phyloP scores from a whole-genome alignment of 306 rosid species.

The Luffa aegyptiaca region DNA sequence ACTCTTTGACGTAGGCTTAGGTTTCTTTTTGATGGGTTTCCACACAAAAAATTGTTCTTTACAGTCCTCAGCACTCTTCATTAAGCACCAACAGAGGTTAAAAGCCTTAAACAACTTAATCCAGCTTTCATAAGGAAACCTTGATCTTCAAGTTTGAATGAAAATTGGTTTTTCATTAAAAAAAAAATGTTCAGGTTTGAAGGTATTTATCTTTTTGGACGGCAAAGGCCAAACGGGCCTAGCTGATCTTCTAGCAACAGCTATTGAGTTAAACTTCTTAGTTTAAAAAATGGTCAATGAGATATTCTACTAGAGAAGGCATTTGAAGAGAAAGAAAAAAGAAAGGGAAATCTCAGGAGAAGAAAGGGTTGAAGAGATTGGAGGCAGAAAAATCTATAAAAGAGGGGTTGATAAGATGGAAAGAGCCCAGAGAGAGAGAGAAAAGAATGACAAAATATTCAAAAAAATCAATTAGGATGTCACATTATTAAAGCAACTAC shows the following conservation, averaged over 20 bases:
- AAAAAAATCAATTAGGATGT: background rate
- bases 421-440: background rate
- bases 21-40: background rate
- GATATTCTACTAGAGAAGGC: background rate
- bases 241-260: background rate
- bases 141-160: no score
- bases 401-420: background rate
- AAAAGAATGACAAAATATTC: background rate
- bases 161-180: no score
- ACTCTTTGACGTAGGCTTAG: background rate
- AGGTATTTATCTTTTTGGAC: no score
- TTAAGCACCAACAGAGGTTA: no score
- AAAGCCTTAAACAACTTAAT: no score
- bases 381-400: background rate
- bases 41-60: background rate
- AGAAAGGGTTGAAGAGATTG: background rate
- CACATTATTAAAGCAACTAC: no score
- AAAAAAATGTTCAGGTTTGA: no score
- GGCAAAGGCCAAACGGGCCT: no score
- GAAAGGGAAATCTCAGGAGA: background rate
- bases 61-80: background rate
- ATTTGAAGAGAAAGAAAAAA: background rate
- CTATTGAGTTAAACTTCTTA: background rate
- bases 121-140: no score
- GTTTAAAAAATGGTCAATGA: background rate